Evolutionary conservation across 495 filamentous ascomycete species (phyloP), one percentile per base, ranked within the genome.

Genomic region (Aspergillus saccharolyticus): DNA sequence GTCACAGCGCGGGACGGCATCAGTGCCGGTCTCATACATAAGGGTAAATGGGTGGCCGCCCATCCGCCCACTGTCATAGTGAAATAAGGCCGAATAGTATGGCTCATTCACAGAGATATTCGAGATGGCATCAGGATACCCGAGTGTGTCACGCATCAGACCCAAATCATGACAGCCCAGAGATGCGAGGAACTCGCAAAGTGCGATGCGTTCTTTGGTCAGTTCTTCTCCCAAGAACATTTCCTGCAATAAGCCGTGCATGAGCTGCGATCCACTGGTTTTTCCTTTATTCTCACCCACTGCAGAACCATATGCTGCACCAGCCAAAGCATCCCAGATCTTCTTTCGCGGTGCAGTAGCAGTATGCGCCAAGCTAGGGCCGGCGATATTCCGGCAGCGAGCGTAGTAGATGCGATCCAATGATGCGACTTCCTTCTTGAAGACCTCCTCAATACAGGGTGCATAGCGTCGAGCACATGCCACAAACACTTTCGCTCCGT

Each of bases 401-500:
- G 78, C 81, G 60, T 85, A 84, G 50, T 74, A 60, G 8, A 85
- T 79, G 20, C 74, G 62, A n/a, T 65, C 72, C 18, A 80, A 63
- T 0, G 48, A 58, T 5, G 68, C 68, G 4, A 84, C 72, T 54
- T 83, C 77, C 19, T 61, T 61, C 52, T 77, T 71, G 46, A 83
- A 74, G 15, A 78, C 68, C n/a, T 75, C 64, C 24, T 79, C 64
- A 59, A 80, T 81, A 24, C 71, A 70, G 0, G 80, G 70, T 3
- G 82, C 81, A 58, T 83, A 82, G 45, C 83, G 73, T 17, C 81
- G 71, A 60, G 79, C 80, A 46, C 76, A 81, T 0, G 80, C 79
- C 17, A 86, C 77, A 52, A 86, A 81, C 25, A 85, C 70, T 19
- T 65, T 73, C 1, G 70, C 63, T 20, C 62, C 56, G 56, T 67